A percentile compares a stretch with the other conserved stretches of the same genome.
These are phyloP conservation scores for Cladophialophora yegresii DNA, from an alignment of 2,329 filamentous ascomycete genomes.

Conservation along the genomic window DNA sequence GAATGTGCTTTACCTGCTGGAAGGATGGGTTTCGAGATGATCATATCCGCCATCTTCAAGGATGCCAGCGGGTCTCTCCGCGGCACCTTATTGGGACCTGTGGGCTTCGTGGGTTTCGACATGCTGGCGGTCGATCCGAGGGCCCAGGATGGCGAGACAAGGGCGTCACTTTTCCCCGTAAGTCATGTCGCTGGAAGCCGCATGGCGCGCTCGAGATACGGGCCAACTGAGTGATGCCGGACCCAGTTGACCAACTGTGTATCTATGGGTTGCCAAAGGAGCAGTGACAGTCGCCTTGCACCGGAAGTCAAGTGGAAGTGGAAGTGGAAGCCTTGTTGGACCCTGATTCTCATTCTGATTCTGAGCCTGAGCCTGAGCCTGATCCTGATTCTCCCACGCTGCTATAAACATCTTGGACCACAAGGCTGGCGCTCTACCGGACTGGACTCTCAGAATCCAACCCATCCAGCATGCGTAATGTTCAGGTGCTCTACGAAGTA, in stretches of 20 bases:
- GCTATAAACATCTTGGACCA: not conserved
- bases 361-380: too few relatives aligned
- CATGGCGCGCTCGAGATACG: not conserved
- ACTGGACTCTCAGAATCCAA: not conserved
- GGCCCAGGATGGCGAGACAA: not conserved
- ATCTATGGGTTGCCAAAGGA: not conserved
- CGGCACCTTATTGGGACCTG: constrained; percentile 38
- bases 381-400: not conserved
- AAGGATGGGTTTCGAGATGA: constrained; percentile 73
- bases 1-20: constrained; percentile 66
- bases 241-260: not conserved
- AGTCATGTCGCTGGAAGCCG: not conserved
- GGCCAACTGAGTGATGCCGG: not conserved
- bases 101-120: constrained; percentile 54
- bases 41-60: constrained; percentile 76
- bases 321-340: not conserved
- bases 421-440: not conserved
- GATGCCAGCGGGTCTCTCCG: constrained; percentile 67
- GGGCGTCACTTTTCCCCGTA: not conserved
- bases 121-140: constrained; percentile 32
- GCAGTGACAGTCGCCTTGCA: not conserved
- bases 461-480: not conserved
- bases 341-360: not conserved
- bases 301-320: not conserved
- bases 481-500: not conserved